A percentile compares a stretch with the other conserved stretches of the same genome.
Evolutionary conservation across 164 flowering plant species (phyloP).

Genomic region (Cinnamomum micranthum): DNA sequence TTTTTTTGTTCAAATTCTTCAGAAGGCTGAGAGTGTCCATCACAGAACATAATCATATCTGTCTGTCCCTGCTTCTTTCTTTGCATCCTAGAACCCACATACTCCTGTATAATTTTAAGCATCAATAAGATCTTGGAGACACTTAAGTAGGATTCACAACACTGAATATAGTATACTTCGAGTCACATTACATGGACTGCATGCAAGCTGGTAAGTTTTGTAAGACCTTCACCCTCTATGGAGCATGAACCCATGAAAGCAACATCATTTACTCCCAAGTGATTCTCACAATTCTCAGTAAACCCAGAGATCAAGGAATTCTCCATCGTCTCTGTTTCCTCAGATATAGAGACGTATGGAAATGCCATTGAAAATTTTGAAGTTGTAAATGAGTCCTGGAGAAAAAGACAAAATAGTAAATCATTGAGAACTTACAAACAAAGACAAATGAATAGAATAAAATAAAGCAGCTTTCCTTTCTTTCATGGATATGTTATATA

Average conservation of each 20-base stretch:
- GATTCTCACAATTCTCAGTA: conserved; percentile 49
- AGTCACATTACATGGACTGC: conserved; percentile 52
- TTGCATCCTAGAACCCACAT: conserved; percentile 48
- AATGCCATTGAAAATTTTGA: conserved; percentile 84
- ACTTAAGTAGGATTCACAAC: too few species aligned
- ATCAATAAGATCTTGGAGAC: background rate
- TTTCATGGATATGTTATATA: too few species aligned
- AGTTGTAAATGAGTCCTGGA: conserved; percentile 54
- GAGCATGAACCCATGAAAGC: conserved; percentile 62
- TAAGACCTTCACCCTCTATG: conserved; percentile 37
- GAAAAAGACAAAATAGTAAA: background rate
- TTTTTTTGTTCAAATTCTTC: conserved; percentile 28
- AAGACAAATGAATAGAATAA: too few species aligned
- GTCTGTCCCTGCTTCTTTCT: conserved; percentile 35
- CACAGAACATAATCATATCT: conserved; percentile 64
- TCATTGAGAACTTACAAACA: background rate
- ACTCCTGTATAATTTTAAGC: conserved; percentile 40
- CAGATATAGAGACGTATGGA: conserved; percentile 64
- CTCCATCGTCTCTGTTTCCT: conserved; percentile 49
- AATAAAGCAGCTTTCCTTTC: too few species aligned
- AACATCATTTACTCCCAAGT: conserved; percentile 33
- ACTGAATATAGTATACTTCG: background rate
- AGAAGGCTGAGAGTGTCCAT: conserved; percentile 28
- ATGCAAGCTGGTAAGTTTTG: conserved; percentile 45
- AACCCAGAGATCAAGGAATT: conserved; percentile 62